Base-by-base conservation (phyloP, 306 rosid species). In the Myrica gale region DNA sequence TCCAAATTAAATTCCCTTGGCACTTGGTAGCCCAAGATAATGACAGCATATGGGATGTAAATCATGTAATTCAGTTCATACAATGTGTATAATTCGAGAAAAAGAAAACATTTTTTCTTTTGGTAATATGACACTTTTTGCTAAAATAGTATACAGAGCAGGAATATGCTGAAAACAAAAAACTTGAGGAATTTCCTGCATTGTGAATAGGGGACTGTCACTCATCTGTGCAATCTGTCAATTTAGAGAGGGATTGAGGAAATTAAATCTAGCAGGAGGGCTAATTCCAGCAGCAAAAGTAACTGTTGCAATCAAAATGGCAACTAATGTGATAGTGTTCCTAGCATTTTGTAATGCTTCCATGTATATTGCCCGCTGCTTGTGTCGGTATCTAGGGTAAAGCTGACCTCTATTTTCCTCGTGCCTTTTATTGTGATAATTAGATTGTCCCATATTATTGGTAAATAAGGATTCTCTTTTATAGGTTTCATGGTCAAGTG, bases 311-410 rank as follows among this genome's bases (percentile, higher is more conserved):
- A 92, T 92, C 82, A 90, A 77, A 74, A 89, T 66, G 19, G 97
- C 86, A 26, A 92, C 92, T 69, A 90, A 44, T 3, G 80, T 81
- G 7, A 90, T 57, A 0, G 96, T 92, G 78, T 87, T 92, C 77
- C 97, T 90, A 0, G 92, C 96, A 82, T 90, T 88, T 57, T 84
- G 86, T n/a, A 83, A 13, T 37, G 89, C 96, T 82, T 92, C 96
- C 75, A 55, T 80, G 50, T 92, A 87, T 76, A 88, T 81, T 72
- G 84, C 86, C 23, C 76, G 68, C 52, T 79, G 72, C 39, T 78
- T 83, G 11, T 47, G 77, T 63, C 73, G 75, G 13, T 69, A 32
- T 44, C 50, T 63, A 51, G 45, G 53, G 72, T 56, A 63, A 51
- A 56, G 17, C 12, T 78, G 80, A 5, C 69, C 67, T 37, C 61